phyloP scores from a whole-genome alignment of 352 stramenopile genomes.

The Pythium aquatile region DNA sequence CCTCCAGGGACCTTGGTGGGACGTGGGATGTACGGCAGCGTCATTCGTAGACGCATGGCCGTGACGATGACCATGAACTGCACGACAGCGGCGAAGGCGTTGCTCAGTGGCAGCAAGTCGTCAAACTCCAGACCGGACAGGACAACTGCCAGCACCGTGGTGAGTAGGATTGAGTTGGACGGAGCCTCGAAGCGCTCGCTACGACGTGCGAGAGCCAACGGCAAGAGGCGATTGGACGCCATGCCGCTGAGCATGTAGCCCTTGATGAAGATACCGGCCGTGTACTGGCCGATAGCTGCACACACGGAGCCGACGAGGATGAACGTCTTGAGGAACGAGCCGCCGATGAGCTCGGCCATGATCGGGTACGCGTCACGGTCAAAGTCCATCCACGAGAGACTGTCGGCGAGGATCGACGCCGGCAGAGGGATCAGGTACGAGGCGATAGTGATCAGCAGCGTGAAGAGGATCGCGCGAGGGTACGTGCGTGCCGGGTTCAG shows the following conservation, averaged over 20 bases:
- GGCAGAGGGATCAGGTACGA: slow-evolving; percentile 90
- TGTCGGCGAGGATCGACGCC: slow-evolving; percentile 56
- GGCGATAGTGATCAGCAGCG: slow-evolving; percentile 63
- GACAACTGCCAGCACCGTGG: slow-evolving; percentile 12
- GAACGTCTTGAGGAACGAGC: slow-evolving; percentile 71
- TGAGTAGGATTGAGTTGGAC: slow-evolving; percentile 23
- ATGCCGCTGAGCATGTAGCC: slow-evolving; percentile 65
- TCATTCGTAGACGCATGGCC: slow-evolving; percentile 84
- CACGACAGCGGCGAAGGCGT: slow-evolving; percentile 65
- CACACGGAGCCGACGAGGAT: slow-evolving; percentile 72
- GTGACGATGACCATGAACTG: slow-evolving; percentile 90
- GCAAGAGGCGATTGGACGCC: slow-evolving; percentile 74
- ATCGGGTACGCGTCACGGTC: slow-evolving; percentile 83
- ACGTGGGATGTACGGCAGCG: slow-evolving; percentile 63
- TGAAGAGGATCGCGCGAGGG: slow-evolving; percentile 79
- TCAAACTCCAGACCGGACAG: slow-evolving; percentile 39
- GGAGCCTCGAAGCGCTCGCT: slow-evolving; percentile 24
- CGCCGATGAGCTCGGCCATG: slow-evolving; percentile 75
- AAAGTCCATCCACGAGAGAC: slow-evolving; percentile 62
- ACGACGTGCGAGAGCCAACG: slow-evolving; percentile 63
- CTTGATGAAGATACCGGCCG: slow-evolving; percentile 86
- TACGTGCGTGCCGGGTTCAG: slow-evolving; percentile 80
- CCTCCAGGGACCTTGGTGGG: slow-evolving; percentile 56
- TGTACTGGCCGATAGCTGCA: slow-evolving; percentile 81
- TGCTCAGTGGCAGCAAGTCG: slow-evolving; percentile 38